Base-by-base conservation (phyloP, 2,329 filamentous ascomycete species). In the Aspergillus novofumigatus region DNA sequence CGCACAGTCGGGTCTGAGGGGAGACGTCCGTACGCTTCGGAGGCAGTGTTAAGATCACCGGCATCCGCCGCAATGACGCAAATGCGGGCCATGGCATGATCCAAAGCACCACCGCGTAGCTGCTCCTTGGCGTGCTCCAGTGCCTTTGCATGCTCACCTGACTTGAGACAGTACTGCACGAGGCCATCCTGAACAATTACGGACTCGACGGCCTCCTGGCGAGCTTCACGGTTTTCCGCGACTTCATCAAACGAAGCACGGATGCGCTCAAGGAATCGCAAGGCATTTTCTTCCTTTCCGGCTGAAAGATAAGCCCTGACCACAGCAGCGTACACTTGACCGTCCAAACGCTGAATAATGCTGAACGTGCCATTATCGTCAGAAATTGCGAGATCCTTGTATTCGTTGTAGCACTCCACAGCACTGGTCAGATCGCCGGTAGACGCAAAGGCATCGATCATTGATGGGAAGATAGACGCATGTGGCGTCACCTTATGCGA, bases 331-430 rank as follows among this genome's bases (percentile, higher is more conserved):
- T 99, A 97, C 6, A 97, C 89, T 62, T 91, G 83, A 28, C 87
- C 85, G 70, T 97, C 93, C 50, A 90, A 82, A 52, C 92, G 87
- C 61, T 88, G 82, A 49, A 87, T 80, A 9, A 92, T 78, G 20
- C 83, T 83, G 49, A 86, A 80, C 58, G 86, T 80, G 56, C 92
- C 92, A 42, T 83, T 85, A 72, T 97, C 90, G 70, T 94, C 84
- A 42, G 88, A 86, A 53, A 97, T 85, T n/a, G 93, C 92, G 45
- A 97, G 81, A 49, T 86, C 84, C 69, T 91, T 91, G 81, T 97
- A 97, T 75, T 96, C 91, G 62, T 95, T 93, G 77, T 97, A 99
- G 75, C 91, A 92, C 72, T 96, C 92, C 6, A 97, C 90, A 21
- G 92, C 94, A 65, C 90, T 95, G 66, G 87, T 82, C 48, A 97